Percentiles rank a stretch among this genome's conserved stretches.
Evolutionary conservation across 1,139 yeast genomes (phyloP).

Genomic region (Geotrichum histeridarum): DNA sequence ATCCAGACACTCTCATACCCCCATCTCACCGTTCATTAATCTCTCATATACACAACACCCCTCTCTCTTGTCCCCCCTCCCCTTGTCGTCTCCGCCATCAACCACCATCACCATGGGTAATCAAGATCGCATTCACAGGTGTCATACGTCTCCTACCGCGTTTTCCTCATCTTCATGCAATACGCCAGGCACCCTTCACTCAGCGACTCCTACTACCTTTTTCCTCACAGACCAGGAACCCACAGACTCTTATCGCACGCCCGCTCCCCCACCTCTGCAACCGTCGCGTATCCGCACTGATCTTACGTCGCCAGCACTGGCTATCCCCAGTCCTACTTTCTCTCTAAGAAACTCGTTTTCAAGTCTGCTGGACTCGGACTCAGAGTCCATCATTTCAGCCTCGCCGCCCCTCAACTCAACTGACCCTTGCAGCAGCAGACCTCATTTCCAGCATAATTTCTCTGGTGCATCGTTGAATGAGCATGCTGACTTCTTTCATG

Average conservation of each 20-base stretch:
- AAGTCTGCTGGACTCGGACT: conserved; percentile 4
- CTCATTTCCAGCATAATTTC: neutral
- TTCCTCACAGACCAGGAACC: conserved; percentile 11
- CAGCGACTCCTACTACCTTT: conserved; percentile 9
- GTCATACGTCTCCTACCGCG: no score
- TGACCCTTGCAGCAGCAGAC: neutral
- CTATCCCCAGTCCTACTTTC: neutral
- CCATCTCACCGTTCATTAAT: no score
- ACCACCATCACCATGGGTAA: no score
- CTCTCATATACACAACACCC: no score
- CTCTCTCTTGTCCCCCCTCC: no score
- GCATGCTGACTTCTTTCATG: neutral
- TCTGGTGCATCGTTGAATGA: neutral
- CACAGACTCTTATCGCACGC: neutral
- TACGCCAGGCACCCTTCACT: neutral
- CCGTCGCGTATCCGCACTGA: neutral
- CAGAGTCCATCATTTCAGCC: conserved; percentile 2
- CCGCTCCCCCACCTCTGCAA: neutral
- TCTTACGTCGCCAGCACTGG: neutral
- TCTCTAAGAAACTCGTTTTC: neutral
- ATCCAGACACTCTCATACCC: no score
- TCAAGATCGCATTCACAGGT: no score
- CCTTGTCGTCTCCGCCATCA: no score
- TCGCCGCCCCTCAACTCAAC: conserved; percentile 3
- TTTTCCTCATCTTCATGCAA: no score